Base-by-base conservation (phyloP, 164 flowering plant species). In the Warburgia ugandensis region DNA sequence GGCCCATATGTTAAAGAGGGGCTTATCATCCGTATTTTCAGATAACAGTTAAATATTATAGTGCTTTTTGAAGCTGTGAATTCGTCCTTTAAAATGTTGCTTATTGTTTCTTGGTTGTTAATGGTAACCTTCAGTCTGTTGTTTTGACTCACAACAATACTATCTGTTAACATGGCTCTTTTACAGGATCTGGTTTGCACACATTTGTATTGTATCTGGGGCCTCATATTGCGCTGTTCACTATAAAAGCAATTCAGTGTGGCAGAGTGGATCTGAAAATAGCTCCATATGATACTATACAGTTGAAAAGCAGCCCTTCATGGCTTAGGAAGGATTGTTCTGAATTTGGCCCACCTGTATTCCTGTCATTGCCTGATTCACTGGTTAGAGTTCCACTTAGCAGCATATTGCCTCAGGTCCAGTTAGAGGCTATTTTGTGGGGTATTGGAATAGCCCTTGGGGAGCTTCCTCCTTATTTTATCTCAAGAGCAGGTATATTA, bases 391-490 rank as follows among this genome's bases (percentile, higher is more conserved):
- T 87, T 54, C 96, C 96, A 2, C 76, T 91, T 31, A 74, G 77
- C 69, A 87, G 86, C 71, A 81, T 91, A 67, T 66, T 87, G 75
- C 87, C 87, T 27, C 86, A 83, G 58, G 80, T 91, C 45, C 94
- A 86, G 67, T 29, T 84, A 22, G 97, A 91, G 64, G 97, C 97
- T 52, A 56, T 91, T 59, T 60, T 91, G 3, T 91, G 97, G 97
- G 97, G 97, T 22, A 12, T 91, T 62, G 97, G 97, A 53, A 91
- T 94, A 60, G 94, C 96, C n/a, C 84, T 91, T 52, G 97, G 97
- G 48, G 97, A 91, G 72, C 92, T 91, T 63, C 97, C 97, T 59
- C 95, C 97, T 6, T 91, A 91, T 71, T 91, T 91, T 59, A 84
- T 91, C 66, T 91, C 97, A 56, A 78, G 87, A 64, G 97, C 97